Evolutionary conservation across 495 filamentous ascomycete species (phyloP).

Genomic region (Penicillium goetzii): DNA sequence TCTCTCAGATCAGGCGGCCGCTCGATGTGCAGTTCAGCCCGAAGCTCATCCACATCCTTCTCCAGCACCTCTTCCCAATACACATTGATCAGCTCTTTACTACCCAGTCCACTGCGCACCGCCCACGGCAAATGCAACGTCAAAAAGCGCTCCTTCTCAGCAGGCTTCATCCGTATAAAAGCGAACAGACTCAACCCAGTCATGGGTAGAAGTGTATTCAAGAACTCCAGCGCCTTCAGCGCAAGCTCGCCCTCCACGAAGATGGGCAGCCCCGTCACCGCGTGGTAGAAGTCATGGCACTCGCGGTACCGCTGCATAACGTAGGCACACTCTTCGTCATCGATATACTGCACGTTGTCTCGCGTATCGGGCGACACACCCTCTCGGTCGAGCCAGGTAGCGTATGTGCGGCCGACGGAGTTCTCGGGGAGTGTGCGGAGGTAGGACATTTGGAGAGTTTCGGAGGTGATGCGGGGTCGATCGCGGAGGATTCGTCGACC

Average conservation of each 20-base stretch:
- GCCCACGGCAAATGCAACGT: constrained; percentile 88
- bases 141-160: constrained; percentile 73
- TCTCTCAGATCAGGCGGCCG: constrained; percentile 85
- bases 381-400: constrained; percentile 86
- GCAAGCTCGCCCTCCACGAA: constrained; percentile 92
- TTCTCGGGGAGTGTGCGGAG: constrained; percentile 73
- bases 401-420: constrained; percentile 85
- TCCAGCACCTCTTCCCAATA: constrained; percentile 98
- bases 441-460: constrained; percentile 67
- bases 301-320: constrained; percentile 99
- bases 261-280: constrained; percentile 87
- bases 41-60: constrained; percentile 77
- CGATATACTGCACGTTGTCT: constrained; percentile 79
- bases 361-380: constrained; percentile 92
- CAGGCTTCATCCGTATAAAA: constrained; percentile 69
- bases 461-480: constrained; percentile 83
- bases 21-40: constrained; percentile 78
- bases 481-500: constrained; percentile 91
- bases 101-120: constrained; percentile 73
- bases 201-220: constrained; percentile 94
- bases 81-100: constrained; percentile 88
- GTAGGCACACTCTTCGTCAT: constrained; percentile 93
- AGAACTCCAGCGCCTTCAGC: constrained; percentile 94
- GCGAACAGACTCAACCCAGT: constrained; percentile 82
- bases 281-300: constrained; percentile 98